phyloP scores from a whole-genome alignment of 192 early-diverging fungal species.

The Allomyces macrogynus region DNA sequence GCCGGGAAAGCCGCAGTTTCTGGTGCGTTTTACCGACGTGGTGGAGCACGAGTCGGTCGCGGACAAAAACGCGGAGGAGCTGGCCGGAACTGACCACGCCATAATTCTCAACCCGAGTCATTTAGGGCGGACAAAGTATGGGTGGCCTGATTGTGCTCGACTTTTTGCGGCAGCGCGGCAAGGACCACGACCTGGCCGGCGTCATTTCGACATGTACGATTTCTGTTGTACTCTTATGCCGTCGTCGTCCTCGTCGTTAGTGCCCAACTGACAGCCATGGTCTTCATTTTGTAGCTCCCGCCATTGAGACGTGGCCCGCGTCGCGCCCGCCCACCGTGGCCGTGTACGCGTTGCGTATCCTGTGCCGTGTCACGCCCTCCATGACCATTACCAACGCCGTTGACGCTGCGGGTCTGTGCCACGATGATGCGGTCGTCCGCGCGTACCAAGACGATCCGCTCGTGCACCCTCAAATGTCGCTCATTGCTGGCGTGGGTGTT shows the following conservation, averaged over 20 bases:
- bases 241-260: constrained; percentile 13
- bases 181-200: constrained; percentile 2
- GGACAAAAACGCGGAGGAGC: too few species aligned
- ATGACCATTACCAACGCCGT: constrained; percentile 18
- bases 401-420: constrained; percentile 18
- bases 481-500: background rate
- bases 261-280: constrained; percentile 33
- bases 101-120: too few species aligned
- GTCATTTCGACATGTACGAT: constrained; percentile 1
- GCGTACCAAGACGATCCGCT: constrained; percentile 34
- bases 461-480: constrained; percentile 12
- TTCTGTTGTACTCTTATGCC: constrained; percentile 5
- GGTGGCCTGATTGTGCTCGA: background rate
- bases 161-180: background rate
- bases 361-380: constrained; percentile 19
- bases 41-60: too few species aligned
- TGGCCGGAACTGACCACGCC: too few species aligned
- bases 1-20: constrained; percentile 19
- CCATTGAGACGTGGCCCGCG: constrained; percentile 10
- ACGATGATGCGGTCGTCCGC: constrained; percentile 17
- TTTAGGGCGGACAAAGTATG: background rate
- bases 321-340: constrained; percentile 12
- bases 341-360: constrained; percentile 10
- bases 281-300: constrained; percentile 8
- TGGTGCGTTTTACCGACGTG: constrained; percentile 16